Conservation (phyloP, 2,329 filamentous ascomycete species). For the Samsoniella hepiali region DNA sequence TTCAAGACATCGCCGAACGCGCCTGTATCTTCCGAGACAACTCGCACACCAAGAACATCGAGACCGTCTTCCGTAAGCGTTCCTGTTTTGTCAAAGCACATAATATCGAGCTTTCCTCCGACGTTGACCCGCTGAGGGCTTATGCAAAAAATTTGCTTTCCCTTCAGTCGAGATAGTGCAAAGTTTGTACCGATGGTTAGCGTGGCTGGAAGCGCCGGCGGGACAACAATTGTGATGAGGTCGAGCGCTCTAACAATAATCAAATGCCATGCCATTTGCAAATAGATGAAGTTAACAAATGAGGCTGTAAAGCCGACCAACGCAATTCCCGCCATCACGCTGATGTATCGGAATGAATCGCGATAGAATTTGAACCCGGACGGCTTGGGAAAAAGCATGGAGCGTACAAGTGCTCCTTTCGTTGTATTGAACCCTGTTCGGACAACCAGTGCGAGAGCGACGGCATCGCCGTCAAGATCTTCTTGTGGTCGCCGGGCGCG, state of each 20-base stretch:
- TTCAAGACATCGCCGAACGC: slow-evolving; percentile 74
- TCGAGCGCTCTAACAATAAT: slow-evolving; percentile 91
- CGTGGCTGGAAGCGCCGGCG: slow-evolving; percentile 89
- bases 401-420: slow-evolving; percentile 90
- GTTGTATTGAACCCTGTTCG: slow-evolving; percentile 97
- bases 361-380: slow-evolving; percentile 98
- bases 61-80: slow-evolving; percentile 94
- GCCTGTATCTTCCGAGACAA: slow-evolving; percentile 61
- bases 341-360: slow-evolving; percentile 96
- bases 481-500: slow-evolving; percentile 85
- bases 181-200: slow-evolving; percentile 97
- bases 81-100: slow-evolving; percentile 99
- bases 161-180: slow-evolving; percentile 78
- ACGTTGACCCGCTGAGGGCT: slow-evolving; percentile 97
- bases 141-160: slow-evolving; percentile 93
- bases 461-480: slow-evolving; percentile 79
- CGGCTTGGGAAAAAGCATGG: slow-evolving; percentile 97
- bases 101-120: slow-evolving; percentile 89
- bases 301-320: slow-evolving; percentile 84
- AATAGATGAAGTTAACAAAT: slow-evolving; percentile 85
- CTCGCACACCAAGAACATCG: slow-evolving; percentile 84
- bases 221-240: slow-evolving; percentile 95
- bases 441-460: slow-evolving; percentile 86
- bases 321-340: slow-evolving; percentile 89
- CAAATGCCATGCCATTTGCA: slow-evolving; percentile 80